Base-by-base conservation (phyloP, 2,329 filamentous ascomycete species). In the Diaporthe citrichinensis region DNA sequence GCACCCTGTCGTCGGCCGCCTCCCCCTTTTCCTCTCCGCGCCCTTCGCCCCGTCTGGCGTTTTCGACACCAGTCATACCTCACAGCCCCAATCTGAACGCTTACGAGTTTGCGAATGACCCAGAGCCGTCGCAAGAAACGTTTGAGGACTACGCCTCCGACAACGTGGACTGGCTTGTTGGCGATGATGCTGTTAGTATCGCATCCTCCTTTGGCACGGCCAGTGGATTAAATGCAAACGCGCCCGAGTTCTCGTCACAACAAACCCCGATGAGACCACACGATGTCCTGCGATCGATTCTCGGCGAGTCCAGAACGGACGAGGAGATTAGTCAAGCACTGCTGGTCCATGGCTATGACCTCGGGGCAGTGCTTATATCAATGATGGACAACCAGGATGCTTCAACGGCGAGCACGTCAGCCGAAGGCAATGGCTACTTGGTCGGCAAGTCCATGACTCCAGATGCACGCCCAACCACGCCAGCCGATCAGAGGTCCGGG, bases 111-210 rank as follows among this genome's bases (percentile, higher is more conserved):
- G 90, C 92, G 67, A 96, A 92, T 81, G 95, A 98, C 81, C 90
- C 92, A 28, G 94, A 92, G 67, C 94, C 95, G 9, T 92, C 94
- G 25, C 92, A 93, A 59, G 96, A 98, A 81, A 94, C 94, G 76
- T 96, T 97, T 82, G 95, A 95, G 74, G 95, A 98, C 80, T 94
- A 95, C 81, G 96, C 96, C 79, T 94, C 93, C 78, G 96, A 98
- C 83, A 98, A 97, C 80, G 95, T 99, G 71, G 96, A 98, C 84
- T 98, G 96, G 97, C 90, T 98, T 61, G 95, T 98, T 79, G 97
- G 97, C 82, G 96, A 98, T 83, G 94, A 95, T 80, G 92, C 91
- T 72, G 94, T 93, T 80, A 96, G 93, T 79, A 91, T 95, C 75
- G 93, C 95, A 34, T 98, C 95, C 34, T 94, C 93, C 10, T 85